Percentiles rank a stretch among this genome's conserved stretches.
phyloP scores from a whole-genome alignment of 2,329 filamentous ascomycete species.

The Ascochyta koolunga region DNA sequence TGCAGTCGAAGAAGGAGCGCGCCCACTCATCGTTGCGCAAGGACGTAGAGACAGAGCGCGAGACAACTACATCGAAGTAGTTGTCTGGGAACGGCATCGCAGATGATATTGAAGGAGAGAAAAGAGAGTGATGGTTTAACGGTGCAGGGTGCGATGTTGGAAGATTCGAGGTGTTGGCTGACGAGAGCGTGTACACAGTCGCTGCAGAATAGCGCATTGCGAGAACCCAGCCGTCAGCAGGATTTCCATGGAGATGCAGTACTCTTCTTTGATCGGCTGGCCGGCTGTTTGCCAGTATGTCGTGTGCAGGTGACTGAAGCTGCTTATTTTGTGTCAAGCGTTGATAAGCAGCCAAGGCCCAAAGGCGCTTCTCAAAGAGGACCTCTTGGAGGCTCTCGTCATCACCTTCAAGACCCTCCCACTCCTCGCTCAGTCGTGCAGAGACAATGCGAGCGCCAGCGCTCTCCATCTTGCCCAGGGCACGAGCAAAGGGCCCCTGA shows the following conservation, averaged over 20 bases:
- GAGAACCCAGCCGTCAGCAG: conserved; percentile 37
- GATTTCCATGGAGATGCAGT: conserved; percentile 33
- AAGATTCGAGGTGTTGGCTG: conserved; percentile 22
- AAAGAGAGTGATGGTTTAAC: conserved; percentile 36
- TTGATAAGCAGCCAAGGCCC: conserved; percentile 35
- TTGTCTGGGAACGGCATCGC: conserved; percentile 33
- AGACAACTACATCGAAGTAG: conserved; percentile 36
- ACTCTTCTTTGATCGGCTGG: conserved; percentile 31
- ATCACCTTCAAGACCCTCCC: conserved; percentile 33
- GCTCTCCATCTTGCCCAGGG: conserved; percentile 34
- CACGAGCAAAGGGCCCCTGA: conserved; percentile 30
- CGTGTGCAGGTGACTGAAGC: conserved; percentile 34
- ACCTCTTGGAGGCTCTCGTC: conserved; percentile 36
- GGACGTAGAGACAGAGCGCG: conserved; percentile 29
- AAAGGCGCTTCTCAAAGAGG: conserved; percentile 36
- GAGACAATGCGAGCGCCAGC: conserved; percentile 34
- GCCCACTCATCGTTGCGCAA: conserved; percentile 38
- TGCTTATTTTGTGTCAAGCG: conserved; percentile 37
- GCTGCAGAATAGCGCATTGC: conserved; percentile 32
- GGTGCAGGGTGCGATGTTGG: conserved; percentile 34
- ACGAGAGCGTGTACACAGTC: conserved; percentile 35
- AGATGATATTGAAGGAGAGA: conserved; percentile 28
- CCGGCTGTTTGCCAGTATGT: conserved; percentile 27
- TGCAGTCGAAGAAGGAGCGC: conserved; percentile 36
- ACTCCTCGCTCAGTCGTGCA: conserved; percentile 33